These are phyloP conservation scores for Scedosporium minutisporum DNA, from an alignment of 2,329 filamentous ascomycete genomes.

Conservation along the genomic window DNA sequence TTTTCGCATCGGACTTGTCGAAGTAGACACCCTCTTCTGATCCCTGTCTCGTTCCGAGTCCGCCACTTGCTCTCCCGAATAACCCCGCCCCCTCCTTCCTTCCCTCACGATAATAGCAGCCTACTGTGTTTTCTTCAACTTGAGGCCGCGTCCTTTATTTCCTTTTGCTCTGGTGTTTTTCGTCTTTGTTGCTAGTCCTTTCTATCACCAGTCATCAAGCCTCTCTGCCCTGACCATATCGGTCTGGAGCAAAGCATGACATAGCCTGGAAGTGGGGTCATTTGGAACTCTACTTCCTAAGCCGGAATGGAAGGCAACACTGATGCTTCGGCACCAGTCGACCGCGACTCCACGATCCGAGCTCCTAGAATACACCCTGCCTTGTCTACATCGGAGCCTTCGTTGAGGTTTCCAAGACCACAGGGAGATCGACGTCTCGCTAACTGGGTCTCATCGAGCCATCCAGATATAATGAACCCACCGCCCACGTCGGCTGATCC, in stretches of 20 bases:
- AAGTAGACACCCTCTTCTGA: neutral
- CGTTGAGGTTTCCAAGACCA: slow-evolving; percentile 46
- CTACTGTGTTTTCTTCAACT: neutral
- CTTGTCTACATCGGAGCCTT: slow-evolving; percentile 34
- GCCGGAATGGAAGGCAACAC: slow-evolving; percentile 3
- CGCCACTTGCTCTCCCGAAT: neutral
- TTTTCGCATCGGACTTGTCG: neutral
- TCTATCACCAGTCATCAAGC: neutral
- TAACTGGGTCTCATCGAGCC: slow-evolving; percentile 49
- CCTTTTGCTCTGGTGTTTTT: neutral
- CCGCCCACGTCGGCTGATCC: slow-evolving; percentile 17
- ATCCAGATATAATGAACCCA: slow-evolving; percentile 45
- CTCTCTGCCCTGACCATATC: neutral
- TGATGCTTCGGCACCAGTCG: slow-evolving; percentile 4
- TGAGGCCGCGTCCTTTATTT: neutral
- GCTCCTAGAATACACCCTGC: slow-evolving; percentile 6
- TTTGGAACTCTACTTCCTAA: neutral
- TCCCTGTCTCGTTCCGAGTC: neutral
- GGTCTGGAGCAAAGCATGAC: slow-evolving; percentile 4
- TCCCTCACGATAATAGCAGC: neutral
- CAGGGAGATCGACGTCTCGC: slow-evolving; percentile 45
- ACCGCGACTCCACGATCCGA: slow-evolving; percentile 6
- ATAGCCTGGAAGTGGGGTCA: neutral
- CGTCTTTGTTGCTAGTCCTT: neutral
- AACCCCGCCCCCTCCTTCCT: slow-evolving; percentile 2